Evolutionary conservation across 176 grass and related monocot genomes (phyloP), one percentile per base, ranked within the genome.

Genomic region (Cenchrus purpureus): DNA sequence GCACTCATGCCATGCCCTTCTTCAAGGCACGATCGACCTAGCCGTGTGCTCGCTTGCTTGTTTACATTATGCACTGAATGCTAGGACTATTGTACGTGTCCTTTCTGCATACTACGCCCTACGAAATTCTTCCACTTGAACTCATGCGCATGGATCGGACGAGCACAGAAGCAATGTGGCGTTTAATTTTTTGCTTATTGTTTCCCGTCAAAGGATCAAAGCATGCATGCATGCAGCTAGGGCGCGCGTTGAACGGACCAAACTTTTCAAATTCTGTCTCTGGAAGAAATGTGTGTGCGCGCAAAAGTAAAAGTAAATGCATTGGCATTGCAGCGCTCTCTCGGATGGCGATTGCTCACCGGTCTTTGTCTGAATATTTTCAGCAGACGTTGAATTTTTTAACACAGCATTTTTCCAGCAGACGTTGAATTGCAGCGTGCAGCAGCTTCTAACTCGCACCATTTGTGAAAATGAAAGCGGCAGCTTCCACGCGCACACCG

Each of bases 41-140:
- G 22, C 22, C 22, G 22, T 25, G 22, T 25, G 22, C 22, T 25
- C 22, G 22, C 22, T 25, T 25, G 22, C 22, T 25, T 25, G 22
- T 25, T 25, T 25, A 40, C 4, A 40, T 29, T 49, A 46, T 22
- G 63, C 84, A 90, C 88, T 86, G 88, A 90, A 83, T 78, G 79
- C 72, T 72, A 86, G 51, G 58, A 25, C 28, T 82, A 4, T 40
- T 40, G 4, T 40, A 32, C 37, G 7, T 59, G 73, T 86, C 67
- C 58, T 63, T 12, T 66, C 65, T 55, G 70, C 73, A 7, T 57
- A 32, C 31, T 32, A 32, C 22, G 68, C 43, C 52, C 3, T 40
- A 40, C 37, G 37, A 40, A 40, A 40, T 40, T 40, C 2, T 40
- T 40, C 15, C 1, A 6, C 17, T 70, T 65, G 79, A 57, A 82